Evolutionary conservation across 1,284 basidiomycete genomes (phyloP), one percentile per base, ranked within the genome.

Genomic region (Heliocybe sulcata): DNA sequence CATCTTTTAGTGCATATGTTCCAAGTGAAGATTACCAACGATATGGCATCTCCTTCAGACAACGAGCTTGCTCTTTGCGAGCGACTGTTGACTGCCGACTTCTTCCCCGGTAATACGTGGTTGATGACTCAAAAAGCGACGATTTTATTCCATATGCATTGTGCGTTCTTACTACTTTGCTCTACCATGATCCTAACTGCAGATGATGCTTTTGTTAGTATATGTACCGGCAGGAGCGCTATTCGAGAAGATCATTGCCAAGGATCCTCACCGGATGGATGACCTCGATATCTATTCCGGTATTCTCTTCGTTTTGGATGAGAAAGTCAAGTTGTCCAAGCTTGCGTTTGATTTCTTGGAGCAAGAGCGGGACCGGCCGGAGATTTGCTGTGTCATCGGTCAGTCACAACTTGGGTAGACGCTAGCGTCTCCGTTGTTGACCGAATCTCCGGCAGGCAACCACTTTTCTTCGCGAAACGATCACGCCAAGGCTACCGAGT

Each of bases 211-310:
- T 26, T n/a, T 45, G 20, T n/a, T 14, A 96, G 94, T 97, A 64
- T 96, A 94, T 67, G 82, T 84, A 54, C 82, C 84, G 55, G 92
- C 95, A 1, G 90, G 93, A 66, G 69, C 71, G 26, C 84, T 92
- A 63, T 98, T 96, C 67, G 88, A 94, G 64, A 79, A 79, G 57
- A 89, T 98, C 26, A 80, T 92, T 48, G 69, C 75, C 3, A 67
- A 87, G 42, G 95, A 98, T 67, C 95, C 95, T 2, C 90, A 87
- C 71, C 82, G 95, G 23, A 83, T 98, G 58, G 97, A 99, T 61
- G 93, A 98, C 63, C 88, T 99, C 53, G 96, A 98, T 66, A 87
- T 98, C 54, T 96, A 93, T 69, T 97, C 94, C 55, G 98, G 99
- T 67, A 96, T 98, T 64, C 80, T 99, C 42, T 99, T 98, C 69